Percentiles rank a stretch among this genome's conserved stretches.
Evolutionary conservation across 257 asterid species (phyloP).

Genomic region (Nicotiana sylvestris): DNA sequence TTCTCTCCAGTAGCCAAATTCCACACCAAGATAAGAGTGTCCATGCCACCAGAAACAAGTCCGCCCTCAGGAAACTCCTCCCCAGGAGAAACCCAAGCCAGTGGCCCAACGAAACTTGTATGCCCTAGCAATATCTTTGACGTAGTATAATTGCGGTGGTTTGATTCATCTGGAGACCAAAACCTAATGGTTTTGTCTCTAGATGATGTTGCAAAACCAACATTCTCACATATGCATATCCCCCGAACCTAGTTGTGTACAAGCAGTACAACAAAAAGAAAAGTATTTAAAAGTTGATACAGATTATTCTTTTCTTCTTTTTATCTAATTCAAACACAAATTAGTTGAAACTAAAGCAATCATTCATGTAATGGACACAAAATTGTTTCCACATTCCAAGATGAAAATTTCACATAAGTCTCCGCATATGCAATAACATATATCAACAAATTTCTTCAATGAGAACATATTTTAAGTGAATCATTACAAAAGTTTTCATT

Average conservation of each 20-base stretch:
- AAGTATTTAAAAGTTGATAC: background rate
- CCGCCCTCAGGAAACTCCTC: conserved; percentile 90
- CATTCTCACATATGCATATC: conserved; percentile 70
- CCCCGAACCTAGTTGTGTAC: conserved; percentile 71
- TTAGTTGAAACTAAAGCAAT: background rate
- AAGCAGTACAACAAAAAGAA: background rate
- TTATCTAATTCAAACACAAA: background rate
- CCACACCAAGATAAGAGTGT: conserved; percentile 80
- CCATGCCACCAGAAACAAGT: conserved; percentile 94
- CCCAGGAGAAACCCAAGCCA: conserved; percentile 77
- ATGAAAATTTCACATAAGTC: background rate
- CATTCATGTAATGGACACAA: background rate
- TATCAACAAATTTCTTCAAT: background rate
- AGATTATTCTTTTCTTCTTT: background rate
- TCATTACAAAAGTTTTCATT: no score
- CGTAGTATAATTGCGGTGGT: conserved; percentile 43
- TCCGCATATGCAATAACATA: background rate
- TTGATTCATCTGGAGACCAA: conserved; percentile 66
- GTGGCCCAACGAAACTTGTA: conserved; percentile 94
- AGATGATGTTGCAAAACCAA: conserved; percentile 92
- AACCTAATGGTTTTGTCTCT: conserved; percentile 82
- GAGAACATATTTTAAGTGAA: background rate
- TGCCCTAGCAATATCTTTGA: conserved; percentile 86
- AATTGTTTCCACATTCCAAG: background rate
- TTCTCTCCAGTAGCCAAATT: conserved; percentile 80